Conservation (phyloP, 805 yeast species). For the Myxozyma vanderwaltii region DNA sequence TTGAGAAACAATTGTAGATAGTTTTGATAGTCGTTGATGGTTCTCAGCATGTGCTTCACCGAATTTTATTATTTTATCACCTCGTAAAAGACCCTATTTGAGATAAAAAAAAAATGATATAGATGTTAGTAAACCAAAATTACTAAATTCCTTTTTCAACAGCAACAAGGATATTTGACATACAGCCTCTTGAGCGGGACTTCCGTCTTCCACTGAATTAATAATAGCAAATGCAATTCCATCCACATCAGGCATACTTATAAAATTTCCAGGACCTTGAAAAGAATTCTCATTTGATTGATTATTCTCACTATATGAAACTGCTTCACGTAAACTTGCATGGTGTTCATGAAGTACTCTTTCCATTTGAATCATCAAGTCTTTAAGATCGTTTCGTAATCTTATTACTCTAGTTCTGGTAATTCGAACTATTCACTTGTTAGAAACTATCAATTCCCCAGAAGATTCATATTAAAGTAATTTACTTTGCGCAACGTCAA, state of each 20-base stretch:
- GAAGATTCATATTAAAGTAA: background rate
- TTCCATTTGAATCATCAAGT: slow-evolving; percentile 53
- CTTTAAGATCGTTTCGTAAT: slow-evolving; percentile 67
- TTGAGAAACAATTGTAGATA: slow-evolving; percentile 51
- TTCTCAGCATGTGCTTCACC: slow-evolving; percentile 59
- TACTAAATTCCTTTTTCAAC: too few relatives aligned
- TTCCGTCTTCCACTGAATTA: slow-evolving; percentile 49
- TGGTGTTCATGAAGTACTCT: slow-evolving; percentile 52
- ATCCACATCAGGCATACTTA: slow-evolving; percentile 1
- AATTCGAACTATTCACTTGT: slow-evolving; percentile 48
- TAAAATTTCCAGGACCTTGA: background rate
- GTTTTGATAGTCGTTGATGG: slow-evolving; percentile 51
- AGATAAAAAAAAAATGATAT: too few relatives aligned
- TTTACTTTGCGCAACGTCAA: slow-evolving; percentile 65
- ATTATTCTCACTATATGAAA: background rate
- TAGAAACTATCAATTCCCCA: background rate
- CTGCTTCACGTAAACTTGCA: slow-evolving; percentile 22
- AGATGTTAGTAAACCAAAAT: too few relatives aligned
- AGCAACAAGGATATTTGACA: slow-evolving; percentile 10
- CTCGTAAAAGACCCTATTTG: slow-evolving; percentile 54
- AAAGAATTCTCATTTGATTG: background rate
- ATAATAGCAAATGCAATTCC: slow-evolving; percentile 59
- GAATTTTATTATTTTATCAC: slow-evolving; percentile 59
- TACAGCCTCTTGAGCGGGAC: slow-evolving; percentile 59
- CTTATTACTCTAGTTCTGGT: slow-evolving; percentile 66